A percentile compares a stretch with the other conserved stretches of the same genome.
phyloP scores from a whole-genome alignment of 495 filamentous ascomycete species.

The Neurospora sp. region DNA sequence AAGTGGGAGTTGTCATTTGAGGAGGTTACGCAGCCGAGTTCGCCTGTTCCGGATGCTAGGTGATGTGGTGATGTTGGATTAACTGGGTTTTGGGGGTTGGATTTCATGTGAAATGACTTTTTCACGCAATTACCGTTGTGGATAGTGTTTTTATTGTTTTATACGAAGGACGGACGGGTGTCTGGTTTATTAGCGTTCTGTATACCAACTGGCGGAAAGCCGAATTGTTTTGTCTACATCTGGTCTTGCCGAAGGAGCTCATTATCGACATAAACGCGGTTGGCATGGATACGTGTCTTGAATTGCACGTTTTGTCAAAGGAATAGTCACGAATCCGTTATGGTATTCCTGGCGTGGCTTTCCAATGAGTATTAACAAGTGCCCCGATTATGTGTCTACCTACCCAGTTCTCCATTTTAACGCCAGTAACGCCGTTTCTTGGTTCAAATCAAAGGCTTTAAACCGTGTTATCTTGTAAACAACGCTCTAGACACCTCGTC shows the following conservation, averaged over 20 bases:
- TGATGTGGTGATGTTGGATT: constrained; percentile 16
- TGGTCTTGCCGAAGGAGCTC: not conserved
- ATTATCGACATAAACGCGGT: not conserved
- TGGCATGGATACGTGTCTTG: not conserved
- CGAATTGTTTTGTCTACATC: not conserved
- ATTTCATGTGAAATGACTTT: not conserved
- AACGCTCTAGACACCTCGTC: not conserved
- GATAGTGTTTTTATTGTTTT: not conserved
- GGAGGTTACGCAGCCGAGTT: constrained; percentile 27
- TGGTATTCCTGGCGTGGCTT: not conserved
- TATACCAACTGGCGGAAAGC: not conserved
- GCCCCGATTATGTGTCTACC: not conserved
- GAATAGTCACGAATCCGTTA: not conserved
- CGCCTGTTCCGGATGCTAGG: constrained; percentile 23
- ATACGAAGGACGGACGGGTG: not conserved
- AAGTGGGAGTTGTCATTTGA: constrained; percentile 40
- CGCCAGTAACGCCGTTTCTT: not conserved
- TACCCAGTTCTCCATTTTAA: not conserved
- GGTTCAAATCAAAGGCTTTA: not conserved
- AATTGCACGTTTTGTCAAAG: not conserved
- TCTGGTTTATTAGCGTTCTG: constrained; percentile 7
- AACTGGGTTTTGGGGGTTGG: not conserved
- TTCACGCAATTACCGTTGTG: not conserved
- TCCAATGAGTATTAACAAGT: not conserved
- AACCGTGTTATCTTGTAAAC: not conserved